A percentile compares a stretch with the other conserved stretches of the same genome.
Evolutionary conservation across 148 eudicot species (phyloP).

Genomic region (Oxyria digyna): DNA sequence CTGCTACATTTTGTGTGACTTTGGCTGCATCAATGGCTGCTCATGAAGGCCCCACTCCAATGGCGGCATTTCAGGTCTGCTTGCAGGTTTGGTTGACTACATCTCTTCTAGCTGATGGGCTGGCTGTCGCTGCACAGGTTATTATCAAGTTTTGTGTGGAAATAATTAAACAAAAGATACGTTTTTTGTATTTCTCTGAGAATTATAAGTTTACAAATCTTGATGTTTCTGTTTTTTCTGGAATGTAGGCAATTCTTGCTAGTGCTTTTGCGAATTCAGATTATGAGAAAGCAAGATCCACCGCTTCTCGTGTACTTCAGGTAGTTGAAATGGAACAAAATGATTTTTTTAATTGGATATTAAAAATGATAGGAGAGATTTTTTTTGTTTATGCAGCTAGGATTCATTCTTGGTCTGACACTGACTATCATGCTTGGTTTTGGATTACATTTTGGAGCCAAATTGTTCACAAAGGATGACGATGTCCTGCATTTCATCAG

Average conservation of each 20-base stretch:
- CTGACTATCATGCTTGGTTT: slow-evolving; percentile 20
- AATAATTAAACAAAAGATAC: too few species aligned
- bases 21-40: slow-evolving; percentile 27
- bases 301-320: slow-evolving; percentile 39
- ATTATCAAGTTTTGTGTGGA: neutral
- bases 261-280: slow-evolving; percentile 35
- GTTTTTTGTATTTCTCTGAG: too few species aligned
- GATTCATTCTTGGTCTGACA: slow-evolving; percentile 25
- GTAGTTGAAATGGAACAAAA: too few species aligned
- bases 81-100: slow-evolving; percentile 26
- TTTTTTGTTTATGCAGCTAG: slow-evolving; percentile 18
- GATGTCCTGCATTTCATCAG: slow-evolving; percentile 25
- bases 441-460: slow-evolving; percentile 17
- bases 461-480: slow-evolving; percentile 20
- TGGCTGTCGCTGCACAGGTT: slow-evolving; percentile 28
- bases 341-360: neutral
- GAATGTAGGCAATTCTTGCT: slow-evolving; percentile 30
- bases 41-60: slow-evolving; percentile 18
- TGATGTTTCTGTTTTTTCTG: neutral
- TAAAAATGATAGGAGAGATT: too few species aligned
- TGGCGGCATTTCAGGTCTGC: slow-evolving; percentile 31
- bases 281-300: slow-evolving; percentile 20
- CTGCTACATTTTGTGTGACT: slow-evolving; percentile 27
- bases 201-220: neutral
- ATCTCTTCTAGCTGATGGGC: slow-evolving; percentile 25